Base-by-base conservation (phyloP, 345 rosid genomes). In the Erysimum cheiranthoides region DNA sequence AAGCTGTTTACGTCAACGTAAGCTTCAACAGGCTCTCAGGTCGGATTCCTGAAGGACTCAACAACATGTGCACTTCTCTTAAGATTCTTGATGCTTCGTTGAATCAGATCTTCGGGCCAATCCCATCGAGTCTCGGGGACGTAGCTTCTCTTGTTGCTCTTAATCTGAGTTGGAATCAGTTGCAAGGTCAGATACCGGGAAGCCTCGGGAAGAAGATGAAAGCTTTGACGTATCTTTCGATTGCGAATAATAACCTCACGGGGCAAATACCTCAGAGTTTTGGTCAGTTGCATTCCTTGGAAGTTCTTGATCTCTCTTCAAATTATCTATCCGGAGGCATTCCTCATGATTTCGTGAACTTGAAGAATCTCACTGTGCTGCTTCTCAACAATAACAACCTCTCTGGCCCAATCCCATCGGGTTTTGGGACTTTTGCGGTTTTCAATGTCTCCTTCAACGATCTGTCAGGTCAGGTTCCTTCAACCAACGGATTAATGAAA, bases 11-110 rank as follows among this genome's bases (percentile, higher is more conserved):
- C 64, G 79, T 80, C 59, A 80, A 87, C 54, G 80, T 87, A 27
- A 84, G 91, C 71, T 73, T 54, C 73, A 87, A 87, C 76, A 77
- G 53, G 76, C 72, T 87, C 75, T 83, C 82, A 10, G 91, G 89
- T 68, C 78, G 64, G 76, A 80, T 87, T 70, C 91, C 91, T 2
- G 81, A 61, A 45, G 75, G 78, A 64, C 76, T 87, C 28, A 86
- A 77, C 68, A 74, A 70, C 42, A 66, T 75, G 73, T 85, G 91
- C 73, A 34, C 80, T 62, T 85, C 86, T 68, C 88, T 87, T 32
- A 85, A 69, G 77, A 60, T 85, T 73, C 82, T 87, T 36, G 89
- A 84, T 80, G 81, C 59, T 30, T 85, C 91, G 12, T n/a, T 61
- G 69, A 87, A 87, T 82, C 85, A 82, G 80, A 84, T 87, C 38